These are phyloP conservation scores for Spencermartinsiella europaea DNA, from an alignment of 805 yeast genomes.

Conservation along the genomic window DNA sequence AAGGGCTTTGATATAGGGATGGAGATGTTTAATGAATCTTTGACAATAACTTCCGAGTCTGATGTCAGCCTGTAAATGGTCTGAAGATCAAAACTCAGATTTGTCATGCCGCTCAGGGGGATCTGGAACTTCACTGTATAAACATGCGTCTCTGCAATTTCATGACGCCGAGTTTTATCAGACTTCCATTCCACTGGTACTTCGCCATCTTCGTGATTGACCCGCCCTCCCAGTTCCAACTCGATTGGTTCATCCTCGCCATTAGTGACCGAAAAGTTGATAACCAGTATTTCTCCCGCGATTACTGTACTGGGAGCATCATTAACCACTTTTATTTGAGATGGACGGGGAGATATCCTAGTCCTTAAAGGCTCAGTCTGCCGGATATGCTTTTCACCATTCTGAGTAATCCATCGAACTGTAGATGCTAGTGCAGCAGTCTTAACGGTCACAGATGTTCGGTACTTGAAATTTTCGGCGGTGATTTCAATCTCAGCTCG, in stretches of 20 bases:
- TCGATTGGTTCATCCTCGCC: slow-evolving; percentile 24
- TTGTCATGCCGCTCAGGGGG: neutral
- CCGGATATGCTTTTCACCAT: slow-evolving; percentile 11
- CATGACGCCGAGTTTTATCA: neutral
- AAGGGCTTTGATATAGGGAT: slow-evolving; percentile 34
- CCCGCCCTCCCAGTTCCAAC: slow-evolving; percentile 17
- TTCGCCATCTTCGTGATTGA: slow-evolving; percentile 9
- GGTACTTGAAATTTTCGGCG: slow-evolving; percentile 1
- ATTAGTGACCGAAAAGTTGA: slow-evolving; percentile 19
- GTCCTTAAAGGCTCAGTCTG: slow-evolving; percentile 7
- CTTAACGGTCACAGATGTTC: neutral
- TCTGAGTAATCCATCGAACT: neutral
- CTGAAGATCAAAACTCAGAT: slow-evolving; percentile 17
- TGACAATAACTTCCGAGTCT: slow-evolving; percentile 25
- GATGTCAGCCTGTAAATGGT: slow-evolving; percentile 17
- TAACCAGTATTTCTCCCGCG: slow-evolving; percentile 24
- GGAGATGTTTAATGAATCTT: slow-evolving; percentile 20
- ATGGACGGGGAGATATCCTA: slow-evolving; percentile 27
- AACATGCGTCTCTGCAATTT: neutral
- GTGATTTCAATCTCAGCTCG: slow-evolving; percentile 3
- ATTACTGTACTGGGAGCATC: slow-evolving; percentile 20
- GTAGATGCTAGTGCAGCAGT: neutral
- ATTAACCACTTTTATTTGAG: slow-evolving; percentile 21
- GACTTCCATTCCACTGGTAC: slow-evolving; percentile 10
- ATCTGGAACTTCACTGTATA: neutral